Base-by-base conservation (phyloP, 306 rosid genomes). In the Carpinus fangiana region DNA sequence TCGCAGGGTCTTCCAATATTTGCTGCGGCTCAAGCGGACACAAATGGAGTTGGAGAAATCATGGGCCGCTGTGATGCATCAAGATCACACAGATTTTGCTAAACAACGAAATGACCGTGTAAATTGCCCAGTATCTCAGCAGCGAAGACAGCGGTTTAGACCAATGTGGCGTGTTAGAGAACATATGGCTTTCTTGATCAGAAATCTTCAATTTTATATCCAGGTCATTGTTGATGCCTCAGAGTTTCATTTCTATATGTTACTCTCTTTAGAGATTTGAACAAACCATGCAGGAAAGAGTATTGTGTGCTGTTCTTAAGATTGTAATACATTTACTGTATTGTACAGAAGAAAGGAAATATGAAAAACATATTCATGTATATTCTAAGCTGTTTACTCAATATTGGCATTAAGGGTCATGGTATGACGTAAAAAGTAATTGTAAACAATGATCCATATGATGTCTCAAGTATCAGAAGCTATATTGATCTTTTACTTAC, bases 31-130 rank as follows among this genome's bases (percentile, higher is more conserved):
- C 54, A 95, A 93, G 81, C 86, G 94, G 78, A 93, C 99, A 73
- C 99, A 95, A 86, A 93, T 95, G 98, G 99, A 91, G 79, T 87
- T 93, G 88, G 99, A 95, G 89, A 95, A 95, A 73, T 87, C 93
- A 20, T 95, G 97, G 99, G 99, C 98, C 48, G 89, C 94, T 73
- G 97, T 84, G 73, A 95, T 89, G 98, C 96, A 93, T 79, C 98
- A 89, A 79, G 96, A 93, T 81, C 97, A 95, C 76, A 81, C 87
- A 67, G 93, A 88, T 86, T 95, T 93, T 91, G 85, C 97, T 61
- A 85, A 89, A 31, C 87, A 65, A 64, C 82, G 66, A 67, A 87
- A 82, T 55, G 93, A 84, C 73, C 84, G 64, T 70, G 78, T 82
- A 67, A 92, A 86, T 70, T 73, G 88, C 53, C 83, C 92, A 52